phyloP scores from a whole-genome alignment of 1,284 basidiomycete species.

The Puccinia brachypodii region DNA sequence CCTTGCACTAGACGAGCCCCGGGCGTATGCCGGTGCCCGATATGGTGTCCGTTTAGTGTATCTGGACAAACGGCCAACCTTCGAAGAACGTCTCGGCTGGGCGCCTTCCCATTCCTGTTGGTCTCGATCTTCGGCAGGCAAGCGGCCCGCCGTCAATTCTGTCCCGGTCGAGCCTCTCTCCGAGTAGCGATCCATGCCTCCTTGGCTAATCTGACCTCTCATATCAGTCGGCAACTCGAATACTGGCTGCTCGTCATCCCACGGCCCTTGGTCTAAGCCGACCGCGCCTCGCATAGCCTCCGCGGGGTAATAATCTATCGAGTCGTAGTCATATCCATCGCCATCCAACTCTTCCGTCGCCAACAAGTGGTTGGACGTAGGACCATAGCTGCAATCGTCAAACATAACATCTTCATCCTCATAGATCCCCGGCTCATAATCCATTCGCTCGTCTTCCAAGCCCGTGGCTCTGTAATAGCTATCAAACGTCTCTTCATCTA shows the following conservation, averaged over 20 bases:
- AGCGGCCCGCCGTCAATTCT: not conserved
- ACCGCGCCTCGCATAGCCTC: not conserved
- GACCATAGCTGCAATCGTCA: not conserved
- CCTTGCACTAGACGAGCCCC: slow-evolving; percentile 18
- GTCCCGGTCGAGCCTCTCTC: not conserved
- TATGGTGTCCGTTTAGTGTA: slow-evolving; percentile 3
- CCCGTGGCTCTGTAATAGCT: not conserved
- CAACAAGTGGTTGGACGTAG: not conserved
- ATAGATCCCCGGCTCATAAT: not conserved
- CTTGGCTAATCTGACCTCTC: not conserved
- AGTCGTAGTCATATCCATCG: not conserved
- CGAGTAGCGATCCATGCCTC: not conserved
- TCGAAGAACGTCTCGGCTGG: not conserved
- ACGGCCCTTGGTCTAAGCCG: not conserved
- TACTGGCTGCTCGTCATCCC: not conserved
- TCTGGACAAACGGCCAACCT: slow-evolving; percentile 19
- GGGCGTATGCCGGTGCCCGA: slow-evolving; percentile 20
- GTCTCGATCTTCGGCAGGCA: not conserved
- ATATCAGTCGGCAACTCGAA: not conserved
- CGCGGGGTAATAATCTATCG: not conserved
- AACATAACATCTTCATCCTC: not conserved
- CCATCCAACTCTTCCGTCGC: not conserved
- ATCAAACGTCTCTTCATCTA: not conserved
- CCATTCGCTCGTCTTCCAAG: not conserved
- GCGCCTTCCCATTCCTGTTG: not conserved